These are phyloP conservation scores for Musa itinerans DNA, from an alignment of 176 grass and related monocot genomes.

Conservation along the genomic window DNA sequence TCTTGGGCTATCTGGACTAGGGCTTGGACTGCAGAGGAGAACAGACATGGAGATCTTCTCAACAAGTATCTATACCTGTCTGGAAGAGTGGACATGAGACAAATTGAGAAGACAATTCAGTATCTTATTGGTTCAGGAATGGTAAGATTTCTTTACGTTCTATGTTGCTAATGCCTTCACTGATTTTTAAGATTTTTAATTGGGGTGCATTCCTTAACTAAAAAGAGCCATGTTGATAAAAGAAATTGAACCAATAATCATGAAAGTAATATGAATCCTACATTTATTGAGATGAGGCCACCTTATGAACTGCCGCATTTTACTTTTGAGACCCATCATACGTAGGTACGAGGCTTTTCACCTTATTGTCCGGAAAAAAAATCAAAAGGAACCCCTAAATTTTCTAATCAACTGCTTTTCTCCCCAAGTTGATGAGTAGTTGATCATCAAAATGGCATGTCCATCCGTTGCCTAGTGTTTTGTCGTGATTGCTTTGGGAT, in stretches of 20 bases:
- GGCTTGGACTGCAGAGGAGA: slow-evolving; percentile 25
- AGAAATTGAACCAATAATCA: too few relatives aligned
- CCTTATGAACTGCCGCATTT: too few relatives aligned
- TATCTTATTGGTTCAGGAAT: slow-evolving; percentile 24
- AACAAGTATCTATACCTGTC: slow-evolving; percentile 23
- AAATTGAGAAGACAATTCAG: slow-evolving; percentile 27
- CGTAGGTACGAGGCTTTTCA: too few relatives aligned
- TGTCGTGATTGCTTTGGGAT: background rate
- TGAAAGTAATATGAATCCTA: too few relatives aligned
- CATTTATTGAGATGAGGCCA: too few relatives aligned
- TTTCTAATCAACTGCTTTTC: too few relatives aligned
- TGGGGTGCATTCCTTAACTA: background rate
- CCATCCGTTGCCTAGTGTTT: background rate
- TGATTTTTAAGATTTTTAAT: background rate
- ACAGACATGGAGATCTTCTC: slow-evolving; percentile 26
- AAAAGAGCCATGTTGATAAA: too few relatives aligned
- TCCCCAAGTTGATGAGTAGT: background rate
- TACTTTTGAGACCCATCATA: too few relatives aligned
- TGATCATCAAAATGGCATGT: background rate
- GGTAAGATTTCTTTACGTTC: background rate
- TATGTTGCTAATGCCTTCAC: background rate
- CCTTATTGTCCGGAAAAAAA: too few relatives aligned
- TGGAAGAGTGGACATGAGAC: slow-evolving; percentile 29
- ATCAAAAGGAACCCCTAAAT: too few relatives aligned
- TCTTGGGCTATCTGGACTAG: slow-evolving; percentile 26